Evolutionary conservation across 2,329 filamentous ascomycete genomes (phyloP).

Genomic region (Cladorrhinum sp.): DNA sequence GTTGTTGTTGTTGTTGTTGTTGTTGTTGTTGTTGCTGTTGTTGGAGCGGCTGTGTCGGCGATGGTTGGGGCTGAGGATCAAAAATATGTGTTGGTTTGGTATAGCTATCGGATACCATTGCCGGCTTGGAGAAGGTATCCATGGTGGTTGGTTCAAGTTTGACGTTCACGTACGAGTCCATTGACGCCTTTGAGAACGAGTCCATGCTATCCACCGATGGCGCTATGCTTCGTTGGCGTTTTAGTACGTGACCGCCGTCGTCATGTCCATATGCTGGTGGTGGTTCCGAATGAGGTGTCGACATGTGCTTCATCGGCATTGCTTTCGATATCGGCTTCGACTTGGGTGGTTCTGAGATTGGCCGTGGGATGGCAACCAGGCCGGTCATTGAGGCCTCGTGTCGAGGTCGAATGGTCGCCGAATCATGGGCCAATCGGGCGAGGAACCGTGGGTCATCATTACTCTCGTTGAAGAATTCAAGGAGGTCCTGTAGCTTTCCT

Average conservation of each 20-base stretch:
- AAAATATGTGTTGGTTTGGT: slow-evolving; percentile 15
- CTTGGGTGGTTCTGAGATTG: slow-evolving; percentile 25
- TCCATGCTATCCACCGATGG: neutral
- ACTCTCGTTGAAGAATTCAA: slow-evolving; percentile 62
- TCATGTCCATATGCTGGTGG: slow-evolving; percentile 11
- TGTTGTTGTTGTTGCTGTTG: slow-evolving; percentile 9
- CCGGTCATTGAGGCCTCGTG: slow-evolving; percentile 10
- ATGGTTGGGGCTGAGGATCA: slow-evolving; percentile 5
- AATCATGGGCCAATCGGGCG: slow-evolving; percentile 56
- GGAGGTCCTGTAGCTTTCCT: slow-evolving; percentile 60
- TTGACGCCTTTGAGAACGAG: neutral
- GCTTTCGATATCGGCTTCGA: slow-evolving; percentile 12
- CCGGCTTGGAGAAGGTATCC: neutral
- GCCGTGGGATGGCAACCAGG: slow-evolving; percentile 10
- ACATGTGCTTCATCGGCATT: slow-evolving; percentile 21
- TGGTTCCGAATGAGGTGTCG: slow-evolving; percentile 17
- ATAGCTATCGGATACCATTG: slow-evolving; percentile 4
- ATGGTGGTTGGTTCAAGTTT: neutral
- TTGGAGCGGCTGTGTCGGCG: slow-evolving; percentile 3
- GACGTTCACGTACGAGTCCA: neutral
- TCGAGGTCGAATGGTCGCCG: slow-evolving; percentile 36
- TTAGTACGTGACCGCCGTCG: neutral
- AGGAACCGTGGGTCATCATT: slow-evolving; percentile 56
- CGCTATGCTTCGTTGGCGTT: slow-evolving; percentile 23
- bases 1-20: slow-evolving; percentile 11